Conservation (phyloP, 208 protist species). For the Leptomonas seymouri region DNA sequence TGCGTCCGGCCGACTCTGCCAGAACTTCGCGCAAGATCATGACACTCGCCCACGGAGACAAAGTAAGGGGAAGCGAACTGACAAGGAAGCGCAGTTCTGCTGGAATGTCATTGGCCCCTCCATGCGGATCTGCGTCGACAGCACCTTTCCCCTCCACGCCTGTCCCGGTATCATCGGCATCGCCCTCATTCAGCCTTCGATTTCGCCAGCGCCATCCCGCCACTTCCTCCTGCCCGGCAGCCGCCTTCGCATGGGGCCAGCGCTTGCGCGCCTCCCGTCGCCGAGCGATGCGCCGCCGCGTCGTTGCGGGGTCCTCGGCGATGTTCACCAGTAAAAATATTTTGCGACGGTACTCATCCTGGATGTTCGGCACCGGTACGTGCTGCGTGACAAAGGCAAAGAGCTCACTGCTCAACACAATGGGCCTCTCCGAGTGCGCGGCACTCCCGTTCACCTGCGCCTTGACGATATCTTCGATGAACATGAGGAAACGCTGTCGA, state of each 20-base stretch:
- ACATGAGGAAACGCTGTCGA: conserved; percentile 79
- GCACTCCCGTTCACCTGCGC: conserved; percentile 61
- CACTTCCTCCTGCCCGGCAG: neutral
- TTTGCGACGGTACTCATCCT: conserved; percentile 91
- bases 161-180: neutral
- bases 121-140: conserved; percentile 34
- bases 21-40: conserved; percentile 91
- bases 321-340: conserved; percentile 92
- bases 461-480: conserved; percentile 84
- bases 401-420: conserved; percentile 75
- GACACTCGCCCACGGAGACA: conserved; percentile 86
- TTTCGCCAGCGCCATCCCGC: neutral
- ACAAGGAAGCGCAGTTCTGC: conserved; percentile 84
- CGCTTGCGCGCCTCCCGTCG: conserved; percentile 11
- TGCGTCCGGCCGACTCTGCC: conserved; percentile 79
- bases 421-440: conserved; percentile 38
- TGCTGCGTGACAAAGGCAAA: conserved; percentile 78
- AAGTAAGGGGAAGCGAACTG: conserved; percentile 78
- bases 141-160: neutral
- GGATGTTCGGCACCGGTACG: conserved; percentile 87
- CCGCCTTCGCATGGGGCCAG: neutral
- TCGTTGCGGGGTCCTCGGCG: conserved; percentile 56
- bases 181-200: conserved; percentile 3
- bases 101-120: conserved; percentile 69
- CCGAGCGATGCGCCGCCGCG: conserved; percentile 32